Percentiles rank a stretch among this genome's conserved stretches.
Conservation (phyloP, 148 eudicot genomes). For the Rhododendron griersonianum region DNA sequence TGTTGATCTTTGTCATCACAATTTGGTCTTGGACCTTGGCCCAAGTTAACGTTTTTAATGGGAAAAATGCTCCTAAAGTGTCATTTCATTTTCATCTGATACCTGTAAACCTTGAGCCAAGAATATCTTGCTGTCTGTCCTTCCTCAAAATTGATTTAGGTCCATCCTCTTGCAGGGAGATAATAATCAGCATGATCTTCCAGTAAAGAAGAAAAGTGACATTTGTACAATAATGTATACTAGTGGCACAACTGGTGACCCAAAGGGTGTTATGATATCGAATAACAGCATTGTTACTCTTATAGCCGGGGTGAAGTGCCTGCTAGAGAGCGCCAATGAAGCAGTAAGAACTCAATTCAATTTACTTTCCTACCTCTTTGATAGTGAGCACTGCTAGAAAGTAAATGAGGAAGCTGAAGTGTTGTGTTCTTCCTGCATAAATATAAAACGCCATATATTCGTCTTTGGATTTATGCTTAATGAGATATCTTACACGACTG, state of each 20-base stretch:
- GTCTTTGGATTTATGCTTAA: not conserved
- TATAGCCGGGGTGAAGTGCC: slow-evolving; percentile 74
- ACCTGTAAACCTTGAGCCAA: not conserved
- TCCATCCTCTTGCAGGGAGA: slow-evolving; percentile 51
- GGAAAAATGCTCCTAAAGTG: not conserved
- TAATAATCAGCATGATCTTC: slow-evolving; percentile 60
- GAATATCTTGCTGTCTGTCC: not conserved
- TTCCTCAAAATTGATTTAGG: not conserved
- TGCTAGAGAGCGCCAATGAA: slow-evolving; percentile 70
- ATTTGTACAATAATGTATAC: slow-evolving; percentile 99
- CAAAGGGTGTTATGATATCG: slow-evolving; percentile 92
- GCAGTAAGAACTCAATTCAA: slow-evolving; percentile 35
- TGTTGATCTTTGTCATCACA: not conserved
- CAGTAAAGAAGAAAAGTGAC: slow-evolving; percentile 65
- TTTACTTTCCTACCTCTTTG: not conserved
- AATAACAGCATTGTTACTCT: slow-evolving; percentile 83
- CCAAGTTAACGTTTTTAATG: not conserved
- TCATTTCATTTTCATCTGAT: not conserved
- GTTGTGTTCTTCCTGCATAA: not conserved
- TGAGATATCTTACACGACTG: not conserved
- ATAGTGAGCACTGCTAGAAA: not conserved
- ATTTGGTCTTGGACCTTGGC: not conserved
- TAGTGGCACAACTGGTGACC: slow-evolving; percentile 99
- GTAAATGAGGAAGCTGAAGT: not conserved
- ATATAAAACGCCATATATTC: not conserved